Base-by-base conservation (phyloP, 2,329 filamentous ascomycete species). In the Aspergillus texensis region DNA sequence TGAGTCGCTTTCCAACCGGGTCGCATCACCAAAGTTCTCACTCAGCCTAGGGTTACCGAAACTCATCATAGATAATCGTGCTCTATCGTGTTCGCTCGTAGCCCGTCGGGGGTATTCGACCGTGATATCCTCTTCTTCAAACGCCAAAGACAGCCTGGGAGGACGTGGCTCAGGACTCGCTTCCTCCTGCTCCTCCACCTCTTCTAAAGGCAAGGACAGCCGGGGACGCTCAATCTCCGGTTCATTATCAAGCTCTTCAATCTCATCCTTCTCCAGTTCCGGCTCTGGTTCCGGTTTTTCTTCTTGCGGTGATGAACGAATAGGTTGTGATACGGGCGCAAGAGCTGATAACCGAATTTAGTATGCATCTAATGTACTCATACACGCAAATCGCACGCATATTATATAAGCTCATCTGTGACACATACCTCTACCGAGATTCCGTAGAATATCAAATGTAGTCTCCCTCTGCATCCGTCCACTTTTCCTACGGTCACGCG, bases 381-480 rank as follows among this genome's bases (percentile, higher is more conserved):
- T 11, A 16, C 14, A 32, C n/a, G 10, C 48, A 32, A 30, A 50
- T n/a, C 16, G 14, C 24, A 26, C 26, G 24, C 46, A 16, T 26
- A 50, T 30, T 4, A 30, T 4, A 32, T 21, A 11, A 14, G 30
- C 10, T n/a, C 11, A n/a, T 34, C 28, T 19, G 19, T 9, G n/a
- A 24, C 57, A 57, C 72, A 45, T 77, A 83, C 84, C 78, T 79
- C 78, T 84, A 58, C 84, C 85, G 10, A 87, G 72, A 59, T 84
- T 82, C 55, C 81, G 78, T 58, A 87, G 71, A 30, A 84, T 80
- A 69, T 86, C 84, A 67, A 86, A 82, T 5, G 84, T 84, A 8
- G 85, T 86, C 70, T 86, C 84, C 46, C 84, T 75, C 68, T 84
- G 81, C 60, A 82, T 67, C 39, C 83, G 76, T 30, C 80, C 81